Conservation (phyloP, 1,139 yeast species). For the Magnusiomyces fungicola region DNA sequence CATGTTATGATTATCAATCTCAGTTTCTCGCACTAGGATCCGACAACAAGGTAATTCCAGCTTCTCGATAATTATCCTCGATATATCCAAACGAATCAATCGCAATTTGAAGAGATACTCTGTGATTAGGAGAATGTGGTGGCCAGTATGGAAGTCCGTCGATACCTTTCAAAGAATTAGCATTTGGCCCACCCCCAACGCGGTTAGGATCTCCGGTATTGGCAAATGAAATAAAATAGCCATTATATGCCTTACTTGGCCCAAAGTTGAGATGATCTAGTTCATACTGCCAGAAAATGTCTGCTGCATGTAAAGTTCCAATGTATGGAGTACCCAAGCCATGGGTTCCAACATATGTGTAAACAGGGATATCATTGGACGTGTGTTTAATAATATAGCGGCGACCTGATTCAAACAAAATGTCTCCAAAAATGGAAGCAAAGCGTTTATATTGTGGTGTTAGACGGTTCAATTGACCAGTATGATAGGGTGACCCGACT, state of each 20-base stretch:
- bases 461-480: constrained; percentile 13
- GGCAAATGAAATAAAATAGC: constrained; percentile 20
- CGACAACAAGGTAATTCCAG: no score
- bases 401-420: neutral
- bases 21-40: no score
- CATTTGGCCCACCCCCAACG: no score
- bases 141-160: no score
- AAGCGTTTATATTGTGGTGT: constrained; percentile 12
- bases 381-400: neutral
- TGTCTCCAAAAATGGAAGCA: neutral
- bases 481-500: constrained; percentile 20
- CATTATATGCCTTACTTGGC: constrained; percentile 15
- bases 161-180: no score
- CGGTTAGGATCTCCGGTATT: constrained; percentile 18
- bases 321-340: constrained; percentile 14
- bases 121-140: no score
- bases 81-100: no score
- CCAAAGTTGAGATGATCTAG: neutral
- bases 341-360: neutral
- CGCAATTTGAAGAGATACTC: no score
- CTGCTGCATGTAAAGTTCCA: constrained; percentile 20
- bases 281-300: constrained; percentile 11
- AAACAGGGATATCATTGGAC: neutral
- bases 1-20: no score
- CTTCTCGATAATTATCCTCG: no score